These are phyloP conservation scores for Pisolithus sp. DNA, from an alignment of 768 basidiomycete genomes.

Conservation along the genomic window DNA sequence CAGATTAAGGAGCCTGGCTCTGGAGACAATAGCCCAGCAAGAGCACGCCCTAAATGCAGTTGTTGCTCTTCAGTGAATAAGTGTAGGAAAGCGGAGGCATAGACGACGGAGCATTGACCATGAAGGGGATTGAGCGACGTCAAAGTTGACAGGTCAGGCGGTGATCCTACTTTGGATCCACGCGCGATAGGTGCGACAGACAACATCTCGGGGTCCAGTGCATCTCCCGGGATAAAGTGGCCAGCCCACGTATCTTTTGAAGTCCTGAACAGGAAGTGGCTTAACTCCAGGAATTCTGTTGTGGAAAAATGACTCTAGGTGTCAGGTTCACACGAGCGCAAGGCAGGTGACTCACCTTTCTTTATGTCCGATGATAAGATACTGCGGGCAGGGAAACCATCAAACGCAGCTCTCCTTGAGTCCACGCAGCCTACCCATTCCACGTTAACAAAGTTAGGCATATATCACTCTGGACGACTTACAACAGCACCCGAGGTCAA, in stretches of 20 bases:
- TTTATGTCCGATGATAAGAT: slow-evolving; percentile 31
- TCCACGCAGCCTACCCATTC: slow-evolving; percentile 14
- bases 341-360: slow-evolving; percentile 21
- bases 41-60: slow-evolving; percentile 32
- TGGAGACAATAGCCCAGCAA: slow-evolving; percentile 39
- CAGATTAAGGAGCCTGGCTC: slow-evolving; percentile 35
- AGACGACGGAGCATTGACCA: slow-evolving; percentile 42
- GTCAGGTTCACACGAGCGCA: background rate
- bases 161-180: slow-evolving; percentile 10
- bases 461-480: slow-evolving; percentile 2
- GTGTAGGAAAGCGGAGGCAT: slow-evolving; percentile 43
- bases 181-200: slow-evolving; percentile 23
- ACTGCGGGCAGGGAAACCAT: slow-evolving; percentile 32
- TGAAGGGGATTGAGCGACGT: slow-evolving; percentile 38
- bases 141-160: slow-evolving; percentile 25
- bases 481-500: slow-evolving; percentile 40
- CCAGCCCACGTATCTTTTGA: slow-evolving; percentile 46
- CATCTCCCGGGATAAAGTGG: slow-evolving; percentile 47
- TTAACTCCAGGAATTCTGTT: slow-evolving; percentile 50
- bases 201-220: slow-evolving; percentile 41
- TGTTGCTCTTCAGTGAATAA: slow-evolving; percentile 40
- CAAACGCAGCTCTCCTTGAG: slow-evolving; percentile 29
- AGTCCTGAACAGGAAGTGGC: slow-evolving; percentile 51
- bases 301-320: background rate
- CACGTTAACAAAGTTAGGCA: background rate